phyloP scores from a whole-genome alignment of 1,284 basidiomycete genomes.

The Ganoderma resinaceum region DNA sequence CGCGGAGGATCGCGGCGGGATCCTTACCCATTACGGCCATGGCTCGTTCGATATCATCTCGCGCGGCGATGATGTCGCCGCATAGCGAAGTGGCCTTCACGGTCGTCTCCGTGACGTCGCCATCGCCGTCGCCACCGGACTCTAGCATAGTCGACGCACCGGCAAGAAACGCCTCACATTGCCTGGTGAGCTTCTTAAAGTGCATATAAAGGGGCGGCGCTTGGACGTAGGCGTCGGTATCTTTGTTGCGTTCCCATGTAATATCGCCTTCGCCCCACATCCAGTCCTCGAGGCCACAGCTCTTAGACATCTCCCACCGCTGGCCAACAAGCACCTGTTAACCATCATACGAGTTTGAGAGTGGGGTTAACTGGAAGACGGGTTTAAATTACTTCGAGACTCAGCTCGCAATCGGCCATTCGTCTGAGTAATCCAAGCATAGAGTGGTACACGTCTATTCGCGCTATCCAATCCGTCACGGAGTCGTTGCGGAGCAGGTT shows the following conservation, averaged over 20 bases:
- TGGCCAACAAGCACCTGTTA: conserved; percentile 48
- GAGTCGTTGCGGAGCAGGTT: conserved; percentile 60
- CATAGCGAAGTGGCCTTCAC: conserved; percentile 56
- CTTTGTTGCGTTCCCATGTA: conserved; percentile 43
- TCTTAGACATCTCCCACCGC: conserved; percentile 47
- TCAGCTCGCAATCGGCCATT: conserved; percentile 60
- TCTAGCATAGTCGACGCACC: conserved; percentile 51
- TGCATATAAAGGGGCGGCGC: conserved; percentile 54
- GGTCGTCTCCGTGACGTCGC: conserved; percentile 50
- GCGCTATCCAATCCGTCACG: conserved; percentile 57
- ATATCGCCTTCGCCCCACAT: conserved; percentile 54
- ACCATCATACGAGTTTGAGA: not conserved
- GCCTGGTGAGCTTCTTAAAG: conserved; percentile 59
- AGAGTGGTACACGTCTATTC: conserved; percentile 54
- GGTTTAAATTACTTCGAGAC: conserved; percentile 42
- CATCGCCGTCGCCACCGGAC: conserved; percentile 42
- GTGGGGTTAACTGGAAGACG: not conserved
- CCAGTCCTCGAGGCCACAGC: conserved; percentile 53
- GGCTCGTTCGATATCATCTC: conserved; percentile 55
- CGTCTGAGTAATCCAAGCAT: conserved; percentile 54
- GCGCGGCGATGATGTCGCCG: conserved; percentile 57
- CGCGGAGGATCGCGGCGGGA: conserved; percentile 18
- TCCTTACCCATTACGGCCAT: conserved; percentile 48
- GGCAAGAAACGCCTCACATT: conserved; percentile 56
- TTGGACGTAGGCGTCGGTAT: conserved; percentile 37